Conservation (phyloP, 2,329 filamentous ascomycete species). For the Lasiodiplodia citricola region DNA sequence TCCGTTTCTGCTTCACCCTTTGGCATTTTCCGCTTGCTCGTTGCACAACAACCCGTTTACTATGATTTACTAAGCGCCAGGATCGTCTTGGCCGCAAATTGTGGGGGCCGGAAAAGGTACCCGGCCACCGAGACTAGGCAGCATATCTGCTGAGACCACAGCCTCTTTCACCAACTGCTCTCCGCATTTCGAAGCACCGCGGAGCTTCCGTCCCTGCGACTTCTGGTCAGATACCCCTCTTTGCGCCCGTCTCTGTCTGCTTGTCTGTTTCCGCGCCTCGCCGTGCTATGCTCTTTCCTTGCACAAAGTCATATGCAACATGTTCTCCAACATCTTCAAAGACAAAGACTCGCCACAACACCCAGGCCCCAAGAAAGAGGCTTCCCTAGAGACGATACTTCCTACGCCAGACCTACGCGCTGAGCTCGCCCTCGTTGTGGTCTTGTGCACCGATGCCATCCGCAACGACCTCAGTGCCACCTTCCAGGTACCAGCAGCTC, state of each 20-base stretch:
- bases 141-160: neutral
- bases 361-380: conserved; percentile 5
- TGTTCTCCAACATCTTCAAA: conserved; percentile 27
- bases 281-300: conserved; percentile 1
- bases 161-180: neutral
- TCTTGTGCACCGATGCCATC: conserved; percentile 53
- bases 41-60: neutral
- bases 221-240: neutral
- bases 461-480: conserved; percentile 38
- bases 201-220: neutral
- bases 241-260: neutral
- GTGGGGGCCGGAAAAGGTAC: conserved; percentile 5
- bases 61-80: conserved; percentile 17
- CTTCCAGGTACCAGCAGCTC: conserved; percentile 32
- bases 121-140: conserved; percentile 5
- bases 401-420: conserved; percentile 48
- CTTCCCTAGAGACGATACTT: conserved; percentile 39
- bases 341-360: conserved; percentile 5
- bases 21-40: neutral
- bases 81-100: neutral
- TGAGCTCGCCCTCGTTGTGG: conserved; percentile 52
- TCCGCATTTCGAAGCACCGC: neutral
- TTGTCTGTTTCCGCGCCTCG: conserved; percentile 1
- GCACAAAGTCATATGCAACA: neutral
- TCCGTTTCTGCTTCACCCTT: neutral